Evolutionary conservation across 768 basidiomycete genomes (phyloP), one percentile per base, ranked within the genome.

Genomic region (Udeniomyces megalosporus): DNA sequence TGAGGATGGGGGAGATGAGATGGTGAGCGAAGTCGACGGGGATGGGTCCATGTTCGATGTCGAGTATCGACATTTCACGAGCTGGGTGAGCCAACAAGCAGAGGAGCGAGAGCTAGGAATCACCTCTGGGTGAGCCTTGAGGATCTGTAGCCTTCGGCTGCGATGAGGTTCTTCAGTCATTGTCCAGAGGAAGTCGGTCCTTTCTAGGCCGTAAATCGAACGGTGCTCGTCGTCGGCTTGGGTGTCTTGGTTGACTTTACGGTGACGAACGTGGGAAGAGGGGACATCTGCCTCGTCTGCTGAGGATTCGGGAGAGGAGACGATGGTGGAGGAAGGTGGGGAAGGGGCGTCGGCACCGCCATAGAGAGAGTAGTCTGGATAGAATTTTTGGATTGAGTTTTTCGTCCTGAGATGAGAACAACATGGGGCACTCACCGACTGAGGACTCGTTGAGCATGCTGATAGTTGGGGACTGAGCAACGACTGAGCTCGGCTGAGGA

Each of bases 111-210:
- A 6, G 31, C 14, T 24, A 29, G 45, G 22, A 55, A 6, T 10
- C 64, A 86, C 88, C 78, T 95, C 84, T 0, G 95, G 95, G 70
- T 97, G 91, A 0, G 86, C 85, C 69, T 92, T 92, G 78, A 97
- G 80, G 65, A 99, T 96, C 7, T 81, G 85, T 76, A 82, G 83
- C 62, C 95, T 77, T 59, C 95, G 77, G 17, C 83, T 82, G 54
- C 93, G 81, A 74, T 99, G 95, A 2, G 95, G 95, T 70, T 99
- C 95, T 74, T 99, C 95, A 0, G 89, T 95, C 84, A 96, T 87
- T 49, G 92, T 70, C 95, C 95, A 99, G 32, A 96, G 78, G 69
- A 95, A 97, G 68, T 97, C 93, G 10, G 63, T 65, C 42, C 58
- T 28, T 8, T 65, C 58, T 3, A 60, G 32, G 1, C 63, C 63